A percentile compares a stretch with the other conserved stretches of the same genome.
These are phyloP conservation scores for Sarocladium oryzae DNA, from an alignment of 2,329 filamentous ascomycete species.

Conservation along the genomic window DNA sequence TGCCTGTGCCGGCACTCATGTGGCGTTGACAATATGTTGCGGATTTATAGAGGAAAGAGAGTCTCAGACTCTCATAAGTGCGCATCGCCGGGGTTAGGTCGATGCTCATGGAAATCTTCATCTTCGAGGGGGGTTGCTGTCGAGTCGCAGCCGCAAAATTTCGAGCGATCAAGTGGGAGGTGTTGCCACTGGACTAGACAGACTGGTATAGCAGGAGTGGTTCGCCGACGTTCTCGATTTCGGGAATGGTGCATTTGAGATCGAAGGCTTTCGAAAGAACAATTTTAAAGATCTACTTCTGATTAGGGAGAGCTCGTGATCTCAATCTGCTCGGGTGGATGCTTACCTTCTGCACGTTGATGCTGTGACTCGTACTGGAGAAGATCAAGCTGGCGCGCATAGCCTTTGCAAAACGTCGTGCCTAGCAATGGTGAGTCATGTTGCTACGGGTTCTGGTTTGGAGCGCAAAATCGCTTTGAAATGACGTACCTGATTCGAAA, in stretches of 20 bases:
- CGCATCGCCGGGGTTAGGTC: no score
- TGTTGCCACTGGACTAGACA: constrained; percentile 20
- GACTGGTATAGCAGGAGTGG: constrained; percentile 86
- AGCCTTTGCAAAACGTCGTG: constrained; percentile 90
- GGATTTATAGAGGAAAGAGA: not conserved
- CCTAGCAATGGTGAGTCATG: constrained; percentile 42
- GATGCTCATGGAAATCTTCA: no score
- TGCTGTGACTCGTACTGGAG: constrained; percentile 97
- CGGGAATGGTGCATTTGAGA: constrained; percentile 96
- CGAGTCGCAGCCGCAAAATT: no score
- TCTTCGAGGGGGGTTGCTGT: no score
- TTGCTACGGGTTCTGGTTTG: not conserved
- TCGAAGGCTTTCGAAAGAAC: constrained; percentile 98
- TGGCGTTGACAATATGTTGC: not conserved
- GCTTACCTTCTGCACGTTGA: constrained; percentile 92
- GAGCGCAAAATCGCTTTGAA: no score
- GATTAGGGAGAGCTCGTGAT: not conserved
- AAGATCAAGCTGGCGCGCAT: constrained; percentile 98
- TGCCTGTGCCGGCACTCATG: not conserved
- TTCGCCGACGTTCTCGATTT: constrained; percentile 97
- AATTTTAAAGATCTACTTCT: constrained; percentile 90
- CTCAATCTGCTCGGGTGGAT: not conserved
- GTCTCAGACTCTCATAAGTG: not conserved
- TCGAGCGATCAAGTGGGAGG: no score
- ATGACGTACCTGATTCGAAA: constrained; percentile 75